These are phyloP conservation scores for Cryphonectria naterciae DNA, from an alignment of 2,329 filamentous ascomycete species.

Conservation along the genomic window DNA sequence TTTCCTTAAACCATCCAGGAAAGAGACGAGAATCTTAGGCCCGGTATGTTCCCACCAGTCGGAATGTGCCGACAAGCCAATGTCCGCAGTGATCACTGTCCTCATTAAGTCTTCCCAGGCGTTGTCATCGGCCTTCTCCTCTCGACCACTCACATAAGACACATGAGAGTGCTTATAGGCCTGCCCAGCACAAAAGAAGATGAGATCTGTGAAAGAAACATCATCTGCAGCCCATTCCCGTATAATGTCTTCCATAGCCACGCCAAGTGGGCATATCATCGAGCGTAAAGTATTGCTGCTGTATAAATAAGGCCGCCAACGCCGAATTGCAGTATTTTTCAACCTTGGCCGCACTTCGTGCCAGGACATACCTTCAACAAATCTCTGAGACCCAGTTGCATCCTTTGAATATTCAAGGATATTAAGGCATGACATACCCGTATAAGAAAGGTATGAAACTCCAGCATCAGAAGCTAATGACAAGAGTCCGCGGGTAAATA, in stretches of 20 bases:
- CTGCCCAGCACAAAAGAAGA: neutral
- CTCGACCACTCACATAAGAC: too few relatives aligned
- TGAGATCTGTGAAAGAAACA: neutral
- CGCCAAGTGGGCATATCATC: neutral
- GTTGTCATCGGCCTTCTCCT: too few relatives aligned
- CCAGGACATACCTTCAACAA: neutral
- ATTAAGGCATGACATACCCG: neutral
- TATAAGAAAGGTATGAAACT: too few relatives aligned
- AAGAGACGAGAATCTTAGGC: neutral
- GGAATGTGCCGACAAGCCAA: neutral
- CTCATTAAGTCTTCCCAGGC: neutral
- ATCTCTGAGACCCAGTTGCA: too few relatives aligned
- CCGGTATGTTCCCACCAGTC: neutral
- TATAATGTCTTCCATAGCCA: neutral
- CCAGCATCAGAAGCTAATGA: neutral
- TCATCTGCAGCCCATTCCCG: neutral
- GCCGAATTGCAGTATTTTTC: neutral
- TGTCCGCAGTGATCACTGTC: neutral
- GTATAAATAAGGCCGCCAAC: rapidly evolving
- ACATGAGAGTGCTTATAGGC: too few relatives aligned
- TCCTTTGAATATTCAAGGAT: neutral
- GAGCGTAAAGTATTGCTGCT: neutral
- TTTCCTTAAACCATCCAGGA: neutral
- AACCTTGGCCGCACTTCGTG: neutral
- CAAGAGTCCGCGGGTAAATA: neutral